Evolutionary conservation across 768 basidiomycete genomes (phyloP).

Genomic region (Artomyces pyxidatus): DNA sequence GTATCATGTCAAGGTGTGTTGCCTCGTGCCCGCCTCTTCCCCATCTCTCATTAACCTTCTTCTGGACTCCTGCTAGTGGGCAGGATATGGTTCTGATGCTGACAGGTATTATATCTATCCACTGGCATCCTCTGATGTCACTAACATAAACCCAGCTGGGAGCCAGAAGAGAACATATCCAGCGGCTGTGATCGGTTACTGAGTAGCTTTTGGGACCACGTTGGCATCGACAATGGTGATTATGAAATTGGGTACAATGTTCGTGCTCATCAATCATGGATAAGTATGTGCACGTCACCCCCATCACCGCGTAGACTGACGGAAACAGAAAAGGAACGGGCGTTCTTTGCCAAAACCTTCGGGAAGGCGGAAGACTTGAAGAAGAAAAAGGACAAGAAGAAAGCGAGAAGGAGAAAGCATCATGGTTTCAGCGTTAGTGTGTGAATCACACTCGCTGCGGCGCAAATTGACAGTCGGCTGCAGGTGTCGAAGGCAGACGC

Average conservation of each 20-base stretch:
- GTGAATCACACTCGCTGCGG: not conserved
- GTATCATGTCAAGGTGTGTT: conserved; percentile 57
- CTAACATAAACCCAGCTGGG: conserved; percentile 47
- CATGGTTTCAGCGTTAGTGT: not conserved
- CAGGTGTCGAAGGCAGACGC: not conserved
- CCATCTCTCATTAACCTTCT: conserved; percentile 1
- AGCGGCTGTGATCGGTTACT: conserved; percentile 51
- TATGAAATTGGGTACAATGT: conserved; percentile 40
- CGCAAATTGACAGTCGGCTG: too few species aligned
- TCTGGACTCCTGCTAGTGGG: conserved; percentile 44
- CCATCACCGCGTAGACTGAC: too few species aligned
- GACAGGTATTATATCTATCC: conserved; percentile 38
- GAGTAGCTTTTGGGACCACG: conserved; percentile 45
- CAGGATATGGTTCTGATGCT: conserved; percentile 44
- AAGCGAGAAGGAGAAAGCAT: too few species aligned
- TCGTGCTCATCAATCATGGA: conserved; percentile 45
- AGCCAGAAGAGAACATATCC: conserved; percentile 52
- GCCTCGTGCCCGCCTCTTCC: not conserved
- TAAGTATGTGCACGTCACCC: too few species aligned
- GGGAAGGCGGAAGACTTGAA: not conserved
- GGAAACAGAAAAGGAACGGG: conserved; percentile 32
- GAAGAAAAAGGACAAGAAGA: not conserved
- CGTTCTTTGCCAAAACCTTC: conserved; percentile 20
- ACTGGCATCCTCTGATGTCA: not conserved
- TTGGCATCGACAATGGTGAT: conserved; percentile 50